Conservation (phyloP, 257 asterid genomes). For the Lantana camara region DNA sequence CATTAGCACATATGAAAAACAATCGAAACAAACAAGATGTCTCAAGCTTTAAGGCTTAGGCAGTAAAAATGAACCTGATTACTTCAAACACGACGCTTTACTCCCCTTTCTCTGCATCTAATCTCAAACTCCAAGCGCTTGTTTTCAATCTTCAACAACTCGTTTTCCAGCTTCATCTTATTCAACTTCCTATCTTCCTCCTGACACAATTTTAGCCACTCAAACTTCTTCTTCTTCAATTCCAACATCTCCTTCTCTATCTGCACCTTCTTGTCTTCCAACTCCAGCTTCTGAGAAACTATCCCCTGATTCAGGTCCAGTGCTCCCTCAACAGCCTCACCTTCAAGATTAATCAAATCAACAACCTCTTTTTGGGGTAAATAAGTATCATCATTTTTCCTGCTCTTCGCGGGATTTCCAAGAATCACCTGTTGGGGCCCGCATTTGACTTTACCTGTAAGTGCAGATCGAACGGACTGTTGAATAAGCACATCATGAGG, state of each 20-base stretch:
- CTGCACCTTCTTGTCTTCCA: constrained; percentile 39
- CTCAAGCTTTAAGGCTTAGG: too few species aligned
- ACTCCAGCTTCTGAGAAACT: not conserved
- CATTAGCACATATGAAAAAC: too few species aligned
- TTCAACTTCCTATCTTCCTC: constrained; percentile 39
- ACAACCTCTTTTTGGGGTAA: not conserved
- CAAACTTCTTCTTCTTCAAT: constrained; percentile 37
- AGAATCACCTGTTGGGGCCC: not conserved
- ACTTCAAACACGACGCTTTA: not conserved
- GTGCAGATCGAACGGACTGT: constrained; percentile 29
- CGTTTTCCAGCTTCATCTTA: constrained; percentile 39
- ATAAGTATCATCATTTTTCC: constrained; percentile 9
- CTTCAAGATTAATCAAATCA: not conserved
- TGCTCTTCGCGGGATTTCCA: constrained; percentile 35
- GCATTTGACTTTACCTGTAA: constrained; percentile 29
- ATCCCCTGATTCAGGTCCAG: not conserved
- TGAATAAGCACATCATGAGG: constrained; percentile 42
- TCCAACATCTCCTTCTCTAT: constrained; percentile 38
- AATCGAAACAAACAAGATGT: too few species aligned
- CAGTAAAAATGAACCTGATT: too few species aligned
- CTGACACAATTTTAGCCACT: constrained; percentile 28
- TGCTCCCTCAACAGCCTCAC: constrained; percentile 22
- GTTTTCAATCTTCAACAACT: constrained; percentile 49
- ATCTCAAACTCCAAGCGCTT: constrained; percentile 37
- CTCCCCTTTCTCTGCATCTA: constrained; percentile 25